Base-by-base conservation (phyloP, 2,329 filamentous ascomycete genomes). In the Fusarium fracticaudum region DNA sequence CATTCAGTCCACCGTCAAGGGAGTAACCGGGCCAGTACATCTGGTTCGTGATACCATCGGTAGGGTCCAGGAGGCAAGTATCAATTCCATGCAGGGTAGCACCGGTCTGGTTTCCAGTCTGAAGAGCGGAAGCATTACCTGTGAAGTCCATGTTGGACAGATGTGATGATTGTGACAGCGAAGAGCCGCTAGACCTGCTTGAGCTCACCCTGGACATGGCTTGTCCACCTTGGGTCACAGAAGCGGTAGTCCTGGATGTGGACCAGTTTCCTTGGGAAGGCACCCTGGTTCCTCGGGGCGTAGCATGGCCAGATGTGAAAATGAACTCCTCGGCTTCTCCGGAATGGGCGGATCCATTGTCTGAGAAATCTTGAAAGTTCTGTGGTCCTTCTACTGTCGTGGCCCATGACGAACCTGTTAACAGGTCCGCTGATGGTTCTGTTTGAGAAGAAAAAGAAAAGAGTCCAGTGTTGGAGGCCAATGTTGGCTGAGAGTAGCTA, bases 361-460 rank as follows among this genome's bases (percentile, higher is more conserved):
- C 86, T 79, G 85, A 82, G 80, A 85, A 87, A 75, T 87, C 85
- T 81, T 84, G 85, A 81, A 89, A 88, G 87, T 87, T 88, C 86
- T 90, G 88, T 88, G 87, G 78, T 79, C 87, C 87, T 87, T 90
- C 88, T 85, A 83, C 83, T 85, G 87, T 83, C 80, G 86, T 80
- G 77, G 86, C 88, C 88, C 88, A 90, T 79, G 87, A 84, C 80
- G 87, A 85, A 84, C 87, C 85, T 77, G 81, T 81, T 69, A 88
- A 84, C 81, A 88, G 85, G 85, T 89, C 88, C 80, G 86, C 77
- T 81, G 87, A 84, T 85, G 87, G 87, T 87, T 87, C 88, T 87
- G 87, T 87, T 80, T 89, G 87, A 86, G 86, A 86, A 82, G 86
- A 86, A 83, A 87, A 89, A 83, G 87, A 85, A 86, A 89, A 88